Percentiles rank a stretch among this genome's conserved stretches.
Evolutionary conservation across 164 flowering plant genomes (phyloP).

Genomic region (Platanus orientalis): DNA sequence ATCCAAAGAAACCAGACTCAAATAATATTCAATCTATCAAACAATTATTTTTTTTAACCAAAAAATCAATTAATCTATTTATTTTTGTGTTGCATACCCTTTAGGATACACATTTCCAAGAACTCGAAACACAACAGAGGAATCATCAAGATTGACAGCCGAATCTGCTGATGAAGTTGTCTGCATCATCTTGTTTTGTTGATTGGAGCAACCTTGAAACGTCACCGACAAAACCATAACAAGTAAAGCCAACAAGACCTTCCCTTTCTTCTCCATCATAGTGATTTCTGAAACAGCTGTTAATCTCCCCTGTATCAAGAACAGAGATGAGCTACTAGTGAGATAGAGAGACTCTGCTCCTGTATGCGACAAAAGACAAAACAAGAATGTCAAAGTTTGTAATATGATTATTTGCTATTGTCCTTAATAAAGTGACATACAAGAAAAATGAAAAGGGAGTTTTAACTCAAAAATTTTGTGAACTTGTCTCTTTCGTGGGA

Average conservation of each 20-base stretch:
- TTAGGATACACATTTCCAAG: conserved; percentile 61
- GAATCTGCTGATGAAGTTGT: not conserved
- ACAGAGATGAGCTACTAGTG: too few species aligned
- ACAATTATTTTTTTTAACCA: not conserved
- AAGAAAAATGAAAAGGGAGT: too few species aligned
- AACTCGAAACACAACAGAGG: conserved; percentile 38
- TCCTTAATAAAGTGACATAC: too few species aligned
- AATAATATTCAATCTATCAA: too few species aligned
- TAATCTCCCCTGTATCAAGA: too few species aligned
- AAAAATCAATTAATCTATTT: not conserved
- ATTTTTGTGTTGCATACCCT: conserved; percentile 31
- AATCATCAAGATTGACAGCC: not conserved
- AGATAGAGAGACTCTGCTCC: too few species aligned
- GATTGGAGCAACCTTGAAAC: not conserved
- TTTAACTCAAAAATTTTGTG: too few species aligned
- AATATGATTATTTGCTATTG: too few species aligned
- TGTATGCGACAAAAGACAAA: too few species aligned
- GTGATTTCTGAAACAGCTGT: too few species aligned
- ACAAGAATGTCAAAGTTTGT: too few species aligned
- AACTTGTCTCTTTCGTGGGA: too few species aligned
- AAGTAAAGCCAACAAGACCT: not conserved
- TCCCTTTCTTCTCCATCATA: not conserved
- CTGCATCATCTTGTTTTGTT: not conserved
- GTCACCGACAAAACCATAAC: not conserved
- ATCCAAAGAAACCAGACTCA: not conserved